phyloP scores from a whole-genome alignment of 345 rosid genomes.

The Luvunga scandens region DNA sequence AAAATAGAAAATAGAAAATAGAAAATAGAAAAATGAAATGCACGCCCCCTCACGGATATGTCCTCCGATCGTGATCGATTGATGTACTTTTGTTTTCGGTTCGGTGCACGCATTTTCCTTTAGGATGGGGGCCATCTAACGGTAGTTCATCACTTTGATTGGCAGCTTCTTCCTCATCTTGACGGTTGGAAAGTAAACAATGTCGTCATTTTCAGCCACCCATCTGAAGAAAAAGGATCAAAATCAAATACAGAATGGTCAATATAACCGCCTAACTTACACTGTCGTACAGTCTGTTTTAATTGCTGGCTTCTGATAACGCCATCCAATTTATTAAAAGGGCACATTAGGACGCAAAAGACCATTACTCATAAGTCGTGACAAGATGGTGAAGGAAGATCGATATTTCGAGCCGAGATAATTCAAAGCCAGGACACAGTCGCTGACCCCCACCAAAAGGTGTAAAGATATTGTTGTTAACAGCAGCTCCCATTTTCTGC shows the following conservation, averaged over 20 bases:
- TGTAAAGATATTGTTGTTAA: slow-evolving; percentile 63
- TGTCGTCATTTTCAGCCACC: slow-evolving; percentile 57
- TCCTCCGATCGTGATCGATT: not conserved
- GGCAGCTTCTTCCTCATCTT: slow-evolving; percentile 69
- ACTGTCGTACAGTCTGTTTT: not conserved
- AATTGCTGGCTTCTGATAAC: not conserved
- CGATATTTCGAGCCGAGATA: slow-evolving; percentile 86
- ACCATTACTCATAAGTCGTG: slow-evolving; percentile 59
- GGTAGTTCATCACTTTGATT: slow-evolving; percentile 29
- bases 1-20: not conserved
- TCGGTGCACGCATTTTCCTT: not conserved
- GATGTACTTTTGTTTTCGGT: not conserved
- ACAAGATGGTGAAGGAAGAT: slow-evolving; percentile 91
- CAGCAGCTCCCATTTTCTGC: slow-evolving; percentile 59
- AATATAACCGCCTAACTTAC: not conserved
- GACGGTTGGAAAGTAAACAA: slow-evolving; percentile 67
- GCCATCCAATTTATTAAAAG: not conserved
- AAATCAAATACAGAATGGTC: not conserved
- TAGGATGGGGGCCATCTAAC: not conserved
- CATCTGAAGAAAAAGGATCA: slow-evolving; percentile 37
- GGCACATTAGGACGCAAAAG: not conserved
- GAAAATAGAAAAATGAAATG: not conserved
- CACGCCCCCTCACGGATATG: slow-evolving; percentile 14
- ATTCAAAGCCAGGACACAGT: slow-evolving; percentile 91
- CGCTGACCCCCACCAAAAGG: slow-evolving; percentile 99